A percentile compares a stretch with the other conserved stretches of the same genome.
Conservation (phyloP, 1,139 yeast species). For the Taphrina flavorubra region DNA sequence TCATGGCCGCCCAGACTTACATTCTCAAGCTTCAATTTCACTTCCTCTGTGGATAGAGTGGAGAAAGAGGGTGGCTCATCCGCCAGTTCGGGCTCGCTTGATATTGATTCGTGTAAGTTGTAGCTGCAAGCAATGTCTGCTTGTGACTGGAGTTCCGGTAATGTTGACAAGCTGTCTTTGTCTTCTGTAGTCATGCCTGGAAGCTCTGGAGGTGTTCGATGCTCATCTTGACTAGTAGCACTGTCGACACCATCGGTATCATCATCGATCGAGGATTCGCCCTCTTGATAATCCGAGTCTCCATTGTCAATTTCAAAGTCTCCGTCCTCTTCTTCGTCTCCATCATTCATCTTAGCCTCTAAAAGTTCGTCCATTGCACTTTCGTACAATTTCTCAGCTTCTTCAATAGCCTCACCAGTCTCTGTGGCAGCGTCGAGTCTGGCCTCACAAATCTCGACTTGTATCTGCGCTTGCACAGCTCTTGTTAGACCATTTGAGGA, state of each 20-base stretch:
- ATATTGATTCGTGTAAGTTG: not conserved
- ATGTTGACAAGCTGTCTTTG: not conserved
- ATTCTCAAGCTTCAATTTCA: constrained; percentile 1
- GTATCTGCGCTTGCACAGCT: constrained; percentile 17
- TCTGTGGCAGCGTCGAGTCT: not conserved
- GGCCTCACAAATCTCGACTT: constrained; percentile 18
- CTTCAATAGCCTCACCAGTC: constrained; percentile 15
- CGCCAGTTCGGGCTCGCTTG: not conserved
- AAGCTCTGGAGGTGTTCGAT: not conserved
- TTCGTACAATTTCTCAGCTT: constrained; percentile 26
- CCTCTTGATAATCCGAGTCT: not conserved
- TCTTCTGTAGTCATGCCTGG: not conserved
- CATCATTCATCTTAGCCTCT: constrained; percentile 10
- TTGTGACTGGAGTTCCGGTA: not conserved
- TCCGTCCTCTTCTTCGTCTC: constrained; percentile 32
- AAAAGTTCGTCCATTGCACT: constrained; percentile 23
- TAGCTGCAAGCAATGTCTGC: not conserved
- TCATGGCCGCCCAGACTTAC: constrained; percentile 10
- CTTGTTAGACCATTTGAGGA: constrained; percentile 38
- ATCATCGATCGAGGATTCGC: not conserved
- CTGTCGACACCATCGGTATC: not conserved
- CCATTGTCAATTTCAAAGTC: constrained; percentile 9
- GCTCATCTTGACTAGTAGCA: not conserved
- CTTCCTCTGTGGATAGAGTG: constrained; percentile 12
- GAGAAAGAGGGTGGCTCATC: constrained; percentile 36